Evolutionary conservation across 78 protist genomes (phyloP).

Genomic region (Dictyostelium firmibasis): DNA sequence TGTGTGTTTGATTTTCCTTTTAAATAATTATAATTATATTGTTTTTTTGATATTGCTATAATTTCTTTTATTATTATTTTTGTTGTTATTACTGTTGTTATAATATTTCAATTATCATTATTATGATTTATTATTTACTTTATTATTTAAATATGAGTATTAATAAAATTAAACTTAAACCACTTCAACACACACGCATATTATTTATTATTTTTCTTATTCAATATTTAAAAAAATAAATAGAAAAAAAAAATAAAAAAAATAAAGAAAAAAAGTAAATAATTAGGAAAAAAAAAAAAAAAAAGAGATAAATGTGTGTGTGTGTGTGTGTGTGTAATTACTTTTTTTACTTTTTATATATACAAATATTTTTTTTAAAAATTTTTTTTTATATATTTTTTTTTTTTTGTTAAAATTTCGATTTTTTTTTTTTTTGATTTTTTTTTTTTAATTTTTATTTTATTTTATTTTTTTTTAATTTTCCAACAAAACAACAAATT

Average conservation of each 20-base stretch:
- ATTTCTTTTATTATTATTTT: neutral
- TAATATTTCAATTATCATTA: too few species aligned
- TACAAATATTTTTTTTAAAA: too few species aligned
- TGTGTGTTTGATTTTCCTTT: neutral
- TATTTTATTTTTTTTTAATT: neutral
- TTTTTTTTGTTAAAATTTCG: neutral
- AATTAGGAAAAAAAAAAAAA: neutral
- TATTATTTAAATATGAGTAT: too few species aligned
- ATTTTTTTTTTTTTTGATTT: neutral
- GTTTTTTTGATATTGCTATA: neutral
- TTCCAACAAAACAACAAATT: neutral
- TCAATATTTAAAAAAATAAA: neutral
- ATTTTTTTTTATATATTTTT: too few species aligned
- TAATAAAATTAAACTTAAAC: neutral
- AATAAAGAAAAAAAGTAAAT: neutral
- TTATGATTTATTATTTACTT: too few species aligned
- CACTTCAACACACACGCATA: neutral
- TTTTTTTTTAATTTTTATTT: neutral
- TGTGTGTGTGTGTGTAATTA: too few species aligned
- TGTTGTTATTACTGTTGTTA: neutral
- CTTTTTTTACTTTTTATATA: too few species aligned
- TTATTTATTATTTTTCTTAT: too few species aligned
- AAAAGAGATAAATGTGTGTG: neutral
- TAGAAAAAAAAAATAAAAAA: neutral
- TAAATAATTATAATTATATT: too few species aligned